A percentile compares a stretch with the other conserved stretches of the same genome.
These are phyloP conservation scores for Celoporthe dispersa DNA, from an alignment of 2,329 filamentous ascomycete species.

Conservation along the genomic window DNA sequence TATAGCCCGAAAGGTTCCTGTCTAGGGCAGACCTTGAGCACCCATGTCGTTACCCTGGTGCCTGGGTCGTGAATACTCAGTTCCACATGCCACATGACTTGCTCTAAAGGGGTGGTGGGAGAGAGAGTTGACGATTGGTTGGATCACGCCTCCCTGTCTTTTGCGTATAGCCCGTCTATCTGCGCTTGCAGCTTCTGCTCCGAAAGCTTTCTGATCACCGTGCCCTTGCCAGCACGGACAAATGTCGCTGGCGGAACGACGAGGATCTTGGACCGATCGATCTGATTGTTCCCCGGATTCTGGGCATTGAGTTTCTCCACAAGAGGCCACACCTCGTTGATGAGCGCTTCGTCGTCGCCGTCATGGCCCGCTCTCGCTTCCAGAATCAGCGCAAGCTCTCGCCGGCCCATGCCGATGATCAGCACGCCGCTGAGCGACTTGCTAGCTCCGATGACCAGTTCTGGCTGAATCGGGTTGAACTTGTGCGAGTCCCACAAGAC, in stretches of 20 bases:
- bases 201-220: constrained; percentile 7
- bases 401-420: neutral
- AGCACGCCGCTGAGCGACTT: neutral
- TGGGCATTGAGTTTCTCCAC: neutral
- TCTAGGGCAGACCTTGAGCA: too few relatives aligned
- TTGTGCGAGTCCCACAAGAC: neutral
- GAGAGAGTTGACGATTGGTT: too few relatives aligned
- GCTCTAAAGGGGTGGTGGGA: too few relatives aligned
- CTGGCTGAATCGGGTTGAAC: neutral
- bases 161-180: constrained; percentile 1
- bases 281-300: neutral
- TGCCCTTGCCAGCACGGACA: constrained; percentile 6
- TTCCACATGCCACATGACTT: too few relatives aligned
- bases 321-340: neutral
- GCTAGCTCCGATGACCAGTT: neutral
- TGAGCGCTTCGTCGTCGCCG: neutral
- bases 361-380: neutral
- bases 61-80: too few relatives aligned
- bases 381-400: neutral
- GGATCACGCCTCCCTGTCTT: neutral
- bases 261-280: neutral
- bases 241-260: neutral
- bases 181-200: neutral
- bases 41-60: too few relatives aligned
- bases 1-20: too few relatives aligned